These are phyloP conservation scores for Pleurozium schreberi DNA, from an alignment of 225 moss, liverwort and hornwort species.

Conservation along the genomic window DNA sequence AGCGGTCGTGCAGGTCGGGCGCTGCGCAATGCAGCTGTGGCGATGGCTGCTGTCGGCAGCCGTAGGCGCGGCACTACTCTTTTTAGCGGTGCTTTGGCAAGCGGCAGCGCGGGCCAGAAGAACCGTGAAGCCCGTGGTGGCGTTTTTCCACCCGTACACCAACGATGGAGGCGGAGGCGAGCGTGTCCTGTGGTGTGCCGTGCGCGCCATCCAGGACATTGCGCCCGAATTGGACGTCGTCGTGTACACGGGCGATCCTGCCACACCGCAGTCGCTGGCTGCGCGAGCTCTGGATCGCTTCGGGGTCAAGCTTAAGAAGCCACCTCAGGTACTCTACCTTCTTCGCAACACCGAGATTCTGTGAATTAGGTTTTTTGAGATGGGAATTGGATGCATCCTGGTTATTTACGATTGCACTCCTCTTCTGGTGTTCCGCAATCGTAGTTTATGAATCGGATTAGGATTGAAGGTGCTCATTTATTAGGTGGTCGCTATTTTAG, in stretches of 20 bases:
- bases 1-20: not conserved
- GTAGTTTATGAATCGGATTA: not conserved
- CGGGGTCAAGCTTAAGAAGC: slow-evolving; percentile 49
- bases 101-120: not conserved
- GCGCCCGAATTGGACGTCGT: slow-evolving; percentile 40
- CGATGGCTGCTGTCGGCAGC: slow-evolving; percentile 23
- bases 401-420: not conserved
- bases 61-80: not conserved
- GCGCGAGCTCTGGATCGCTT: slow-evolving; percentile 65
- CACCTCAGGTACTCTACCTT: slow-evolving; percentile 22
- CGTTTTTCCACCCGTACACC: slow-evolving; percentile 87
- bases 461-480: not conserved
- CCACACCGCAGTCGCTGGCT: slow-evolving; percentile 64
- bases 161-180: slow-evolving; percentile 98
- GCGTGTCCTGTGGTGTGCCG: slow-evolving; percentile 94
- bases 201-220: slow-evolving; percentile 65
- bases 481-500: not conserved
- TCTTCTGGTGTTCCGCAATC: not conserved
- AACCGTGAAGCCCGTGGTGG: slow-evolving; percentile 40
- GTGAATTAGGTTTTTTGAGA: not conserved
- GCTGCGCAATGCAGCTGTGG: slow-evolving; percentile 15
- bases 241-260: slow-evolving; percentile 75
- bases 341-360: not conserved
- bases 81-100: not conserved
- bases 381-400: not conserved